phyloP scores from a whole-genome alignment of 2,329 filamentous ascomycete genomes.

The Phialophora verrucosa region DNA sequence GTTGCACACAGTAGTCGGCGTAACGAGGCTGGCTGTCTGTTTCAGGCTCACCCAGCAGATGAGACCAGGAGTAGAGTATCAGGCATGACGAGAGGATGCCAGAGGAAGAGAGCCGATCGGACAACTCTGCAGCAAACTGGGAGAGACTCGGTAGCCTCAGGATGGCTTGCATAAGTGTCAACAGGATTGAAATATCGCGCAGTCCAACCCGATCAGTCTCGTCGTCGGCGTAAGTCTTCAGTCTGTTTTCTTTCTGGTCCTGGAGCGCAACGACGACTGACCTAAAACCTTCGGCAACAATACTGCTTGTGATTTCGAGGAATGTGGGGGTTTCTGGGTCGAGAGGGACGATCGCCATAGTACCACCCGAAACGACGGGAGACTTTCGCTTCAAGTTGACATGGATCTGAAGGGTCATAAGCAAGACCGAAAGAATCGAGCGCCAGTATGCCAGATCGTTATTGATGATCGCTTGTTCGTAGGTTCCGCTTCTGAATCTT shows the following conservation, averaged over 20 bases:
- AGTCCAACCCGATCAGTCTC: constrained; percentile 62
- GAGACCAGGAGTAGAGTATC: constrained; percentile 91
- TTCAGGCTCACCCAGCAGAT: constrained; percentile 71
- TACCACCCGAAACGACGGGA: constrained; percentile 39
- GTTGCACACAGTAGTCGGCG: constrained; percentile 86
- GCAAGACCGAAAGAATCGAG: constrained; percentile 80
- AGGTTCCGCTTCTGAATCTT: constrained; percentile 59
- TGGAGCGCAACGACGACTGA: constrained; percentile 82
- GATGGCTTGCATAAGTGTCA: constrained; percentile 83
- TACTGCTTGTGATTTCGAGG: constrained; percentile 73
- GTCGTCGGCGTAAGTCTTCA: constrained; percentile 16
- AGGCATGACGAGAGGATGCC: constrained; percentile 80
- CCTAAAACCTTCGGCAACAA: constrained; percentile 82
- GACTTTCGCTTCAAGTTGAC: constrained; percentile 46
- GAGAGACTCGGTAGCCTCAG: constrained; percentile 78
- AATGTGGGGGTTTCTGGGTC: constrained; percentile 46
- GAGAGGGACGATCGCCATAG: constrained; percentile 23
- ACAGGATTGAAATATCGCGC: constrained; percentile 84
- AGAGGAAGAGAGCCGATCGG: constrained; percentile 68
- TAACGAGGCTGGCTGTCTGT: constrained; percentile 78
- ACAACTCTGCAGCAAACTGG: constrained; percentile 71
- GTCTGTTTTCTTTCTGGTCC: constrained; percentile 61
- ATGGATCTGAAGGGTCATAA: constrained; percentile 72
- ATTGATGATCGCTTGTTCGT: constrained; percentile 63
- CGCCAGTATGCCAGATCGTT: constrained; percentile 76